A percentile compares a stretch with the other conserved stretches of the same genome.
Conservation (phyloP, 2,329 filamentous ascomycete species). For the Pseudocercospora vitis region DNA sequence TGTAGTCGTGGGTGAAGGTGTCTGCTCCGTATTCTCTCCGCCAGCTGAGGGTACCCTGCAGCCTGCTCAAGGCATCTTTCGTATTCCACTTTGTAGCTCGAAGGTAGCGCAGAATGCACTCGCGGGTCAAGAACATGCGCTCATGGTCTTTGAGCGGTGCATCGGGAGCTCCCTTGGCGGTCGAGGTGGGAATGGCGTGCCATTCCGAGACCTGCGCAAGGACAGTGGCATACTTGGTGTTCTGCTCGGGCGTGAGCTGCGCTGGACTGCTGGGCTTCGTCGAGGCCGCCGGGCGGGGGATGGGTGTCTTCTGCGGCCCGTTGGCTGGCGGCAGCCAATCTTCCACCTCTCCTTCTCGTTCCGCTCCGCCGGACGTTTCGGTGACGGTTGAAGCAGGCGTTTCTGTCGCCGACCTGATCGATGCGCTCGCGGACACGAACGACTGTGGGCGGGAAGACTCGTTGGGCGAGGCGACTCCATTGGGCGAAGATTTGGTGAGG, state of each 20-base stretch:
- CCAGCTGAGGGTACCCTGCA: conserved; percentile 81
- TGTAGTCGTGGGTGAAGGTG: conserved; percentile 77
- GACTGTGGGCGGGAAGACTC: conserved; percentile 28
- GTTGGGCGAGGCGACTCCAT: conserved; percentile 3
- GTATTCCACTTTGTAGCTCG: conserved; percentile 90
- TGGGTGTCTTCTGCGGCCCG: conserved; percentile 37
- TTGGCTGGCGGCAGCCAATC: conserved; percentile 31
- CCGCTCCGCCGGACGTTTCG: conserved; percentile 28
- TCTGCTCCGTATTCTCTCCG: conserved; percentile 85
- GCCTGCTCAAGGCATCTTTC: conserved; percentile 71
- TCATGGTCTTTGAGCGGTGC: conserved; percentile 74
- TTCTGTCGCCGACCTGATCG: conserved; percentile 30
- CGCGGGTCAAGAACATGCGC: conserved; percentile 84
- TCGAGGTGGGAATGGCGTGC: conserved; percentile 66
- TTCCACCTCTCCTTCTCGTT: conserved; percentile 25
- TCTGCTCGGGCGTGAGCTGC: conserved; percentile 71
- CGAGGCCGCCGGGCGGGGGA: conserved; percentile 43
- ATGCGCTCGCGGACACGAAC: conserved; percentile 27
- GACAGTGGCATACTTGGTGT: conserved; percentile 76
- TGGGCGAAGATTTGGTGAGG: conserved; percentile 4
- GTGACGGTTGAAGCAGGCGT: conserved; percentile 18
- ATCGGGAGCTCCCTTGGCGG: conserved; percentile 57
- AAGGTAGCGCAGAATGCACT: conserved; percentile 90
- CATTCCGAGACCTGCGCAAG: conserved; percentile 70
- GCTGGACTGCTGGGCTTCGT: conserved; percentile 58